A percentile compares a stretch with the other conserved stretches of the same genome.
These are phyloP conservation scores for Phytophthora cactorum DNA, from an alignment of 352 stramenopile species.

Conservation along the genomic window DNA sequence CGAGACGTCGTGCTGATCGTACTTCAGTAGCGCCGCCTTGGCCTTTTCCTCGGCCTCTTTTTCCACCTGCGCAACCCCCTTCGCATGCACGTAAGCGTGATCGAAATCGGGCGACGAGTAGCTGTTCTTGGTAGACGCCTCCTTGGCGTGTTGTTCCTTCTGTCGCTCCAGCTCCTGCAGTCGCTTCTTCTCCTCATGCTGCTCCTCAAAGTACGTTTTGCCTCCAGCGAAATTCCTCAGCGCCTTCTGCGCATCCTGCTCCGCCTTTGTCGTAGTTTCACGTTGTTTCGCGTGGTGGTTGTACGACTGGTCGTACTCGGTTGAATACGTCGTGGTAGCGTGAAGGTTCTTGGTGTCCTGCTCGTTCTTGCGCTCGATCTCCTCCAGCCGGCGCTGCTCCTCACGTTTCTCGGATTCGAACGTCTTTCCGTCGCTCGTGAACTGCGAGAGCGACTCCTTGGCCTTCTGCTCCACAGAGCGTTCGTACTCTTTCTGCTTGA, in stretches of 20 bases:
- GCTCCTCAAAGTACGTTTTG: constrained; percentile 69
- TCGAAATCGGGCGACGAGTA: constrained; percentile 60
- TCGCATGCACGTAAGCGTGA: constrained; percentile 58
- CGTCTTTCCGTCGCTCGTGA: constrained; percentile 46
- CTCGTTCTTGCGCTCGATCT: constrained; percentile 32
- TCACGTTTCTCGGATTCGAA: constrained; percentile 54
- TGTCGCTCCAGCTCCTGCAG: constrained; percentile 55
- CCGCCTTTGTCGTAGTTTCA: constrained; percentile 44
- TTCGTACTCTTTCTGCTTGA: constrained; percentile 45
- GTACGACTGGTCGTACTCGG: constrained; percentile 60
- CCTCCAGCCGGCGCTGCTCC: constrained; percentile 37
- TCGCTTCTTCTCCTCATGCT: constrained; percentile 66
- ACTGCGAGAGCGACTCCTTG: constrained; percentile 39
- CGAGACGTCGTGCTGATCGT: constrained; percentile 57
- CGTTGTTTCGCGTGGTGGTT: constrained; percentile 56
- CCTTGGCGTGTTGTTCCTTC: constrained; percentile 45
- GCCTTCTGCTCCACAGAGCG: constrained; percentile 31
- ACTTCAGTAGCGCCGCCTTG: constrained; percentile 58
- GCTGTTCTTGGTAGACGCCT: constrained; percentile 52
- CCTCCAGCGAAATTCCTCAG: constrained; percentile 45
- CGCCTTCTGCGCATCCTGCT: constrained; percentile 47
- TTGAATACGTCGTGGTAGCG: constrained; percentile 44
- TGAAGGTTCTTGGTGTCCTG: constrained; percentile 48
- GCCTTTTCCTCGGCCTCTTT: constrained; percentile 65
- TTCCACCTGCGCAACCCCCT: constrained; percentile 54